These are phyloP conservation scores for Clitocybe nebularis DNA, from an alignment of 1,284 basidiomycete species.

Conservation along the genomic window DNA sequence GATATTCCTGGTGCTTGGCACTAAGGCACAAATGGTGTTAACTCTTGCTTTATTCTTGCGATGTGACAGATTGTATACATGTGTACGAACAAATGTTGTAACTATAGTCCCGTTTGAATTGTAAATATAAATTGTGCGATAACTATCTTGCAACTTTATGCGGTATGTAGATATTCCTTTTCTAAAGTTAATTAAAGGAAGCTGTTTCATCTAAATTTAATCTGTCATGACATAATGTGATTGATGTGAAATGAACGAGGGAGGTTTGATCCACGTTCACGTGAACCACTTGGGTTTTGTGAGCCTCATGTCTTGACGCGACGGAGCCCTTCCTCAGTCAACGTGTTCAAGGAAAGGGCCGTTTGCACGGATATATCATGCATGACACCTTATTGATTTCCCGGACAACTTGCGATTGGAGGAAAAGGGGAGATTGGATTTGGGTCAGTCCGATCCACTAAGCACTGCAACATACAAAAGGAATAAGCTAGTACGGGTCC, in stretches of 20 bases:
- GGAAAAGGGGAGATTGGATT: too few relatives aligned
- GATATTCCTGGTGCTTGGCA: constrained; percentile 38
- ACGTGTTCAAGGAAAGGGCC: constrained; percentile 4
- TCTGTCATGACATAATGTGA: constrained; percentile 19
- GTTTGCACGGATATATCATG: too few relatives aligned
- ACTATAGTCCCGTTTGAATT: not conserved
- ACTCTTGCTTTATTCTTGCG: not conserved
- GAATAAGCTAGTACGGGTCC: too few relatives aligned
- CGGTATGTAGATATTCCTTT: too few relatives aligned
- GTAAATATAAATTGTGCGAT: too few relatives aligned
- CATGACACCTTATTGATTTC: too few relatives aligned
- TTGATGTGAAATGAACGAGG: constrained; percentile 17
- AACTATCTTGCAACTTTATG: too few relatives aligned
- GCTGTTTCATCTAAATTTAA: too few relatives aligned
- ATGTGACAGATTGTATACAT: not conserved
- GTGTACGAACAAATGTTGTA: not conserved
- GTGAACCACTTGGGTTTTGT: constrained; percentile 12
- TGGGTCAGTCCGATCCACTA: too few relatives aligned
- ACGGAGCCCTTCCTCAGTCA: not conserved
- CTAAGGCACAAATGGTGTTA: constrained; percentile 16
- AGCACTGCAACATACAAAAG: too few relatives aligned
- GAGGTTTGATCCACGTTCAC: constrained; percentile 10
- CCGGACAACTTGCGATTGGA: too few relatives aligned
- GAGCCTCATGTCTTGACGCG: constrained; percentile 14
- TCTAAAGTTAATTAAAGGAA: too few relatives aligned